Base-by-base conservation (phyloP, 495 filamentous ascomycete species). In the Durotheca rogersii region DNA sequence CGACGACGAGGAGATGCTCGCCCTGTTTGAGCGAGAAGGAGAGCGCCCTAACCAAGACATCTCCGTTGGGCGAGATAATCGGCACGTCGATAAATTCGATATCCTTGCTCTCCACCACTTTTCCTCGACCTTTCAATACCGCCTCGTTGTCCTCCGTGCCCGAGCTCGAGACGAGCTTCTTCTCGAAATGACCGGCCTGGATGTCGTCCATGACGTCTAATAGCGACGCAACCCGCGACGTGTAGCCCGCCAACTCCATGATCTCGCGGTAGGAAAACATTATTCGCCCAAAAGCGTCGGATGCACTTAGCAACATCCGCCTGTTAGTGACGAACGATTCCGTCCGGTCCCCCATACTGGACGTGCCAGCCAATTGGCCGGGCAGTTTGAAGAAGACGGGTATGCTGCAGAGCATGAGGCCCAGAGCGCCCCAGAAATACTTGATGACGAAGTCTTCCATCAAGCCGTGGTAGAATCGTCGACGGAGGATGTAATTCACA, bases 381-480 rank as follows among this genome's bases (percentile, higher is more conserved):
- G 93, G 92, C 2, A 96, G 75, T 71, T 88, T 90, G 76, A 97
- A 88, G 67, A 98, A 98, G 0, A 97, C 92, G 1, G 93, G 93
- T 2, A 96, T 82, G 62, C 90, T 92, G 73, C 94, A 97, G n/a
- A 98, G 83, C 53, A 94, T 69, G 58, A 97, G 78, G 4, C 93
- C 93, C 36, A 98, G 58, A 3, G 93, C 93, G 41, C 94, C 94
- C 93, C 93, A 98, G 73, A 96, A 93, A 62, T 98, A 98, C 71
- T 98, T 98, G 61, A 97, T 92, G 10, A 97, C 88, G 71, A 95
- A 98, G 65, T 98, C 93, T 65, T 98, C 94, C 93, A 97, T 96
- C 53, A 98, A 84, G 9, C 90, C 90, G 61, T 98, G 90, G 65
- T 96, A 97, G 57, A 98, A 84, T 19, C 93, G 79, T 47, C 89